Evolutionary conservation across 345 rosid species (phyloP).

Genomic region (Aquilaria malaccensis): DNA sequence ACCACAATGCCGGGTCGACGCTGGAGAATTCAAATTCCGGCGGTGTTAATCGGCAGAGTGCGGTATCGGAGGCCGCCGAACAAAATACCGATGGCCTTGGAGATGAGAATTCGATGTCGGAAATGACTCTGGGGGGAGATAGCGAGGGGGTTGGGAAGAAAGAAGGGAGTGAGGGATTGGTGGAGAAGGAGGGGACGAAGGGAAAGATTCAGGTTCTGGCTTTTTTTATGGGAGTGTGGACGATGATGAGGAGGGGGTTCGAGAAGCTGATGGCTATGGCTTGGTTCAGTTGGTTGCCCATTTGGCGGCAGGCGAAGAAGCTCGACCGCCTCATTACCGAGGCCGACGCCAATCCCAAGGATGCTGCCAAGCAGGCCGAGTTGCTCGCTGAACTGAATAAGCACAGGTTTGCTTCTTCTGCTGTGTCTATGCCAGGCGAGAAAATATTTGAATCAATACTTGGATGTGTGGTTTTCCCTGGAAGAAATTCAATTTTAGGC

Average conservation of each 20-base stretch:
- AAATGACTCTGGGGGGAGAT: conserved; percentile 3
- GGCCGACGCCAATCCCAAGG: conserved; percentile 82
- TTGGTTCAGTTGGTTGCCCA: conserved; percentile 76
- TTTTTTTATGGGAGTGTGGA: conserved; percentile 63
- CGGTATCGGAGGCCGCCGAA: conserved; percentile 14
- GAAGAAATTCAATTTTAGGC: too few species aligned
- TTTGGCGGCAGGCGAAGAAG: conserved; percentile 64
- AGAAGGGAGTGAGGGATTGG: conserved; percentile 14
- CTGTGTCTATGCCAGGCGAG: neutral
- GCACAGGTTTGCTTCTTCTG: conserved; percentile 39
- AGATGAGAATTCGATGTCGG: conserved; percentile 1
- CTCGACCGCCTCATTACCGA: conserved; percentile 68
- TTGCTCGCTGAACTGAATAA: conserved; percentile 81
- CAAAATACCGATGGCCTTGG: conserved; percentile 1
- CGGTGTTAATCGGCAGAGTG: conserved; percentile 9
- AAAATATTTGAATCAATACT: neutral
- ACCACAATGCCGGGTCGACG: conserved; percentile 8
- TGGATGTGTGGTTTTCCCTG: too few species aligned
- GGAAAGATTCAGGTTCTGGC: conserved; percentile 39
- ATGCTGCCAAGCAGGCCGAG: conserved; percentile 56
- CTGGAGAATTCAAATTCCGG: neutral
- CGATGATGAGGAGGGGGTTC: conserved; percentile 32
- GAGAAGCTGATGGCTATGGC: conserved; percentile 45
- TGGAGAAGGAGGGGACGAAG: conserved; percentile 19
- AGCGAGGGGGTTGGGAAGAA: conserved; percentile 17